Percentiles rank a stretch among this genome's conserved stretches.
Evolutionary conservation across 202 grass and related monocot genomes (phyloP).

Genomic region (Hordeum pubiflorum): DNA sequence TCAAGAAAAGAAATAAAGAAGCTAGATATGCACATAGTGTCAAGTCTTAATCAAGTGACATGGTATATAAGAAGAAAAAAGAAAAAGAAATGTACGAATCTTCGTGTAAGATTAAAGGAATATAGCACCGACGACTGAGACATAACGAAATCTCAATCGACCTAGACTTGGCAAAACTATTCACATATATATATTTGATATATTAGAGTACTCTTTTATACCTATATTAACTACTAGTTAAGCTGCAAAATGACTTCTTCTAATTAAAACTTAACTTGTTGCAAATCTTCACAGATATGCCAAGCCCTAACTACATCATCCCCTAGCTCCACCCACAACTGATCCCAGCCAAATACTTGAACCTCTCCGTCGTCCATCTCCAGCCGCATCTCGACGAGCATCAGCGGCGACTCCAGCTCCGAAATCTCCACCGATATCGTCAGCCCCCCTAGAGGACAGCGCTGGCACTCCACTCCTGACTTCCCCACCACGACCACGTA

Average conservation of each 20-base stretch:
- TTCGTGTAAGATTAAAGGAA: no score
- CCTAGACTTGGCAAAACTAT: no score
- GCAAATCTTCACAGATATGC: constrained; percentile 23
- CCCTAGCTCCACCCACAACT: constrained; percentile 54
- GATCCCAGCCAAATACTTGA: constrained; percentile 44
- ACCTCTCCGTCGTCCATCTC: constrained; percentile 1
- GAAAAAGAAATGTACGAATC: no score
- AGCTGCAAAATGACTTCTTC: neutral
- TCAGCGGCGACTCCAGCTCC: constrained; percentile 45
- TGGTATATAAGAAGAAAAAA: no score
- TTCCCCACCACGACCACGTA: constrained; percentile 38
- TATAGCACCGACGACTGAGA: no score
- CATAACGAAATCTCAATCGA: no score
- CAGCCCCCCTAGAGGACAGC: neutral
- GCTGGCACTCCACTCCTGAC: constrained; percentile 14
- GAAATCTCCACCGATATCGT: constrained; percentile 50
- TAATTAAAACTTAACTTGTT: constrained; percentile 19
- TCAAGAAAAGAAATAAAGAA: neutral
- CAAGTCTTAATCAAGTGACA: no score
- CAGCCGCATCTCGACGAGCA: constrained; percentile 54
- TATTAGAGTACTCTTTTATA: neutral
- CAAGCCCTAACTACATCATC: constrained; percentile 23
- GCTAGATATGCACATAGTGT: neutral
- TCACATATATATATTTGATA: no score
- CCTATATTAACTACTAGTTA: neutral